Base-by-base conservation (phyloP, 2,329 filamentous ascomycete genomes). In the Esteya vermicola region DNA sequence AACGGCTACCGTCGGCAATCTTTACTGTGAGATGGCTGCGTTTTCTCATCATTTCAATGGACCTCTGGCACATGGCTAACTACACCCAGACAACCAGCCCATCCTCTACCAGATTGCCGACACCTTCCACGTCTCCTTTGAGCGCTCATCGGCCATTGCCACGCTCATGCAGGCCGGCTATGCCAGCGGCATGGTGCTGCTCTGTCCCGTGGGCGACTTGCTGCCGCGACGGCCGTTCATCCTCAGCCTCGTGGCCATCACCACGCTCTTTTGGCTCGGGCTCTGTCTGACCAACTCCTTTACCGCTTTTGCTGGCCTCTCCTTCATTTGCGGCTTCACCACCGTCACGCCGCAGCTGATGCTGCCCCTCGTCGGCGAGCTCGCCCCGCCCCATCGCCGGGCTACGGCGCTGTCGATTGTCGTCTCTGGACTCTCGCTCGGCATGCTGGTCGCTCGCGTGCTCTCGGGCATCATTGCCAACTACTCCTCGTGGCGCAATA, bases 111-210 rank as follows among this genome's bases (percentile, higher is more conserved):
- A 81, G 38, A 67, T 91, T 31, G 82, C 84, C 0, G 55, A 65
- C 9, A 78, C 81, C 14, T 89, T 91, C 51, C 52, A 68, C 39
- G 78, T 89, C 36, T 68, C 67, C 9, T 80, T 85, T 51, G 81
- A 85, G 50, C 64, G 69, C 40, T 75, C 82, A 0, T 70, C 70
- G 1, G 59, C 65, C 31, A 75, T 89, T 20, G 81, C 84, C 1
- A 89, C 84, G 0, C 61, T 86, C 33, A 76, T 82, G 57, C 85
- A 91, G 55, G 79, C 81, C 2, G 84, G 84, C 2, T 91, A 91
- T 57, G 83, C 82, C 1, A 66, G 65, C 0, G 83, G 84, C 0
- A 54, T 91, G 18, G 58, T 89, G 14, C 75, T 89, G 45, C 61
- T 91, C 9, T 84, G 83, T 51, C 84, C 85, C 0, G 55, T 88